Evolutionary conservation across 169 alveolate genomes (phyloP), one percentile per base, ranked within the genome.

Genomic region (Eimeria falciformis): DNA sequence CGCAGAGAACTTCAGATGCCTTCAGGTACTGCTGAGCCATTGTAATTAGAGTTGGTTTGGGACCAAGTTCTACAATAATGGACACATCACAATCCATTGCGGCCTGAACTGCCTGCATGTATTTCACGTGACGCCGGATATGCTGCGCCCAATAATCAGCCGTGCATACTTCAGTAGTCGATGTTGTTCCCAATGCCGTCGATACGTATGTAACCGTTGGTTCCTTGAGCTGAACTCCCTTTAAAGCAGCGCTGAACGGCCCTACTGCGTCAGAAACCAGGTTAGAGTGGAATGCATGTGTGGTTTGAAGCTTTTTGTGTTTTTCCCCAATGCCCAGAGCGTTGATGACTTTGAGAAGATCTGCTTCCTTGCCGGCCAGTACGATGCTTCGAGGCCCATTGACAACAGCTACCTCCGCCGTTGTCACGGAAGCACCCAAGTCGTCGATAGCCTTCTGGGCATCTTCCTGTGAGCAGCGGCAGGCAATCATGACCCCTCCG

Each of bases 221-320:
- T 3, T 14, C 37, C 33, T 40, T 43, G 17, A 94, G 79, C 18
- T 18, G 11, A n/a, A 82, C 58, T 33, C 89, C 46, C 11, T 17
- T 81, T 7, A 94, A 69, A 45, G 25, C 87, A 25, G 69, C 58
- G 27, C 55, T 18, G 65, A 94, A 43, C 2, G 56, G 62, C 27
- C 66, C 50, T 18, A 73, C 88, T 17, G 87, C 87, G 25, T 91
- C 95, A 25, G 77, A 73, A 53, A 94, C 66, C 68, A 92, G 29
- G 53, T 65, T 62, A 47, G 94, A 86, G 92, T 94, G 96, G 87
- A 94, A 94, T 50, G 95, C 96, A 25, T 94, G 94, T 27, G 96
- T 92, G 46, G 91, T 90, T 1, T 84, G 71, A 7, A 94, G 91
- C 55, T 81, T 58, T 55, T 92, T 94, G 50, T 21, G 55, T 17